Evolutionary conservation across 2,329 filamentous ascomycete genomes (phyloP).

Genomic region (Fusarium bulbicola): DNA sequence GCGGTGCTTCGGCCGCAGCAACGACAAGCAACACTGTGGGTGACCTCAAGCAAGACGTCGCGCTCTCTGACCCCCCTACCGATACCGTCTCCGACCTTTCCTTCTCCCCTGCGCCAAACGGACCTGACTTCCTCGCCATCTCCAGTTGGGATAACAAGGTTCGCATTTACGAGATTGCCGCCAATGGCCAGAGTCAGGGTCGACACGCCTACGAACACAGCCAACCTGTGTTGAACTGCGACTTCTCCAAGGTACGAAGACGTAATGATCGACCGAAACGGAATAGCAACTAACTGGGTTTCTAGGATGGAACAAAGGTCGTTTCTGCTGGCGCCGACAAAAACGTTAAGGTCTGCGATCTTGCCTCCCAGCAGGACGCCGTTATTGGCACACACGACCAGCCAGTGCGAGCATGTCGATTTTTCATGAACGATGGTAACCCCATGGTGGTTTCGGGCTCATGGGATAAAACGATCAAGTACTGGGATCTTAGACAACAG

Average conservation of each 20-base stretch:
- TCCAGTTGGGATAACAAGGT: constrained; percentile 98
- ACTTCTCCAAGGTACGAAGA: constrained; percentile 83
- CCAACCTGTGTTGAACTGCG: constrained; percentile 82
- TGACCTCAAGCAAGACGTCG: constrained; percentile 89
- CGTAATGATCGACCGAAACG: neutral
- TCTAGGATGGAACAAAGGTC: constrained; percentile 87
- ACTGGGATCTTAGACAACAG: constrained; percentile 80
- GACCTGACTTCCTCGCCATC: constrained; percentile 82
- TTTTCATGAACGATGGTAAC: constrained; percentile 76
- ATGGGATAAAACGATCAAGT: constrained; percentile 91
- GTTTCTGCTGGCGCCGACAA: constrained; percentile 92
- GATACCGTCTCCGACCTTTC: constrained; percentile 89
- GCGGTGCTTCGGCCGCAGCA: constrained; percentile 58
- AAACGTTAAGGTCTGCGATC: constrained; percentile 86
- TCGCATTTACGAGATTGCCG: constrained; percentile 91
- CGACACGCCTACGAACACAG: constrained; percentile 89
- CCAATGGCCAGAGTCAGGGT: constrained; percentile 80
- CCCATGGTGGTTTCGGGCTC: constrained; percentile 92
- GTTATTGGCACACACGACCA: constrained; percentile 88
- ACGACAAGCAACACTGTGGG: constrained; percentile 78
- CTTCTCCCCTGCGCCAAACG: constrained; percentile 73
- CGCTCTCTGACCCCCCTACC: constrained; percentile 79
- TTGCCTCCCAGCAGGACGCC: constrained; percentile 71
- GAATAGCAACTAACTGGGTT: constrained; percentile 6
- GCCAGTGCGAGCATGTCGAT: constrained; percentile 80